Base-by-base conservation (phyloP, 208 protist species). In the Trypanosoma mega region DNA sequence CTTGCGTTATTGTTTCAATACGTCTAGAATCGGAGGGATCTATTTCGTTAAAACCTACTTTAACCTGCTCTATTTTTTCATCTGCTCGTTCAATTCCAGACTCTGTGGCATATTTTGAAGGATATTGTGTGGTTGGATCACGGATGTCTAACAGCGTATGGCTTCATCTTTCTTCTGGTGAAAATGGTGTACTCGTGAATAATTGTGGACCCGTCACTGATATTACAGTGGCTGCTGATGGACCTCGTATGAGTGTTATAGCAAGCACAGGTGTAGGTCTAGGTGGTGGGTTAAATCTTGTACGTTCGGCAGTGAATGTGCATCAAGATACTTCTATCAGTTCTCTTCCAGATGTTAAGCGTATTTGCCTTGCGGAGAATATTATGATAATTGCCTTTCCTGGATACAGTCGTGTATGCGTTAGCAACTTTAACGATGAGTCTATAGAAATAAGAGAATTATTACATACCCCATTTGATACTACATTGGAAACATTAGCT, bases 131-230 rank as follows among this genome's bases (percentile, higher is more conserved):
- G n/a, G 56, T 88, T 7, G 69, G 64, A 31, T 93, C 87, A 9
- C 68, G 69, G 24, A 76, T 87, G 49, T 68, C 67, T 43, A 63
- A 79, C 72, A 88, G 64, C 2, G 33, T 87, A 7, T 68, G 82
- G 18, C 34, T 87, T 27, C 69, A 82, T 1, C 63, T 76, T 24
- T 39, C 30, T 47, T 72, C 69, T 11, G 62, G 62, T 26, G 49
- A 66, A 53, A 75, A 62, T 33, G 61, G 69, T 20, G 65, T 62
- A 5, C 68, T 90, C 1, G 33, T 90, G 18, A 48, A 75, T 16
- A 78, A 94, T 68, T 84, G 76, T 61, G 88, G 88, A 20, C 85
- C 85, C 1, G 80, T 92, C 2, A 58, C 92, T 14, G 82, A 85
- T 52, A 82, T 94, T 59, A 70, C 74, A 7, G 73, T 81, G 23